phyloP scores from a whole-genome alignment of 1,284 basidiomycete genomes.

The Moesziomyces sp. region DNA sequence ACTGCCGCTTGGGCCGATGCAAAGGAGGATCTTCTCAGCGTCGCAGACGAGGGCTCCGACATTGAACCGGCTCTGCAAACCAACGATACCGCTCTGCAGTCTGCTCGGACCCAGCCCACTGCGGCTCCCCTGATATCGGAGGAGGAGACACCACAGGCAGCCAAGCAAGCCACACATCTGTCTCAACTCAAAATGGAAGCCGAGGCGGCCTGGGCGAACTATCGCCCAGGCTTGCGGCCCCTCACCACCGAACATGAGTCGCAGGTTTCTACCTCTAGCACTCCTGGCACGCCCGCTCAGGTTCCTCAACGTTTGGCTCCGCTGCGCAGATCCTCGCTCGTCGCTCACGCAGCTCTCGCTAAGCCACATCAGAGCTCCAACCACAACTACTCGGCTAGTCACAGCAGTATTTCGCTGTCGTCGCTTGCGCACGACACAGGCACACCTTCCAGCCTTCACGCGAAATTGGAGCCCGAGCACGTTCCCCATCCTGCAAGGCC shows the following conservation, averaged over 20 bases:
- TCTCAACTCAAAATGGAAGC: conserved; percentile 39
- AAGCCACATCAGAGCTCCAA: not conserved
- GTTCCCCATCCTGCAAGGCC: conserved; percentile 14
- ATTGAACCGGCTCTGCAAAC: conserved; percentile 1
- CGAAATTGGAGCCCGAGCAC: conserved; percentile 7
- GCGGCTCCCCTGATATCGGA: not conserved
- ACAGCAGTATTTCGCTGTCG: conserved; percentile 10
- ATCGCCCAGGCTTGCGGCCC: conserved; percentile 9
- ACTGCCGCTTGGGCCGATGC: not conserved
- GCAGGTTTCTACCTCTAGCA: not conserved
- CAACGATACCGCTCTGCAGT: not conserved
- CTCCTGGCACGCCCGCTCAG: conserved; percentile 9
- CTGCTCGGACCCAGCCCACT: not conserved
- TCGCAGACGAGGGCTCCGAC: conserved; percentile 15
- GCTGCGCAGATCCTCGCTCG: conserved; percentile 18
- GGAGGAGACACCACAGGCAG: not conserved
- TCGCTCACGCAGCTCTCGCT: conserved; percentile 18
- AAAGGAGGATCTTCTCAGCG: conserved; percentile 11
- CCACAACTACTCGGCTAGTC: conserved; percentile 4
- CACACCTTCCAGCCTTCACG: conserved; percentile 1
- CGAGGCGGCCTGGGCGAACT: conserved; percentile 27
- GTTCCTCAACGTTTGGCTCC: conserved; percentile 28
- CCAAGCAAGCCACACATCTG: conserved; percentile 5
- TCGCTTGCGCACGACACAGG: conserved; percentile 4
- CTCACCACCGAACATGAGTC: conserved; percentile 1